Evolutionary conservation across 495 filamentous ascomycete species (phyloP).

Genomic region (Friedmanniomyces endolithicus): DNA sequence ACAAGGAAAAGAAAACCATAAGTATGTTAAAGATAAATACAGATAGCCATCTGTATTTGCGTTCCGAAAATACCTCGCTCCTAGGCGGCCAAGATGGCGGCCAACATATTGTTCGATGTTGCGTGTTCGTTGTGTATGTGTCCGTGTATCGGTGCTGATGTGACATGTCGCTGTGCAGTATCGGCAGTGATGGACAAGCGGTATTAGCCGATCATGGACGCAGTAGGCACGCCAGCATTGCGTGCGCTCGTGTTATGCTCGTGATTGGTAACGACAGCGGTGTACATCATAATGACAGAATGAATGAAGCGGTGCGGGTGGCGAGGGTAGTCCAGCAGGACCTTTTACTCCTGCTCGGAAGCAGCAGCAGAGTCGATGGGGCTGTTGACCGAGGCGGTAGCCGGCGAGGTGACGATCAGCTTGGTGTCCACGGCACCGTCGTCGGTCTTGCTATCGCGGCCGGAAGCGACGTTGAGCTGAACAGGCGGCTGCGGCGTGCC

Average conservation of each 20-base stretch:
- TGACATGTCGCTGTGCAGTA: neutral
- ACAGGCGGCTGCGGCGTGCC: slow-evolving; percentile 1
- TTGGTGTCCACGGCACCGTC: slow-evolving; percentile 7
- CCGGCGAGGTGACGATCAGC: slow-evolving; percentile 2
- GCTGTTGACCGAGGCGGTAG: slow-evolving; percentile 10
- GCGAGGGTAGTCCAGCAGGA: neutral
- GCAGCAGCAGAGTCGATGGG: slow-evolving; percentile 16
- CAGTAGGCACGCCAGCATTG: neutral
- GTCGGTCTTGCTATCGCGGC: neutral
- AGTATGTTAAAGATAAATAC: slow-evolving; percentile 11
- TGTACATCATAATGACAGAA: neutral
- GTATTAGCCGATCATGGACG: neutral
- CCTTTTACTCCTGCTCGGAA: slow-evolving; percentile 3
- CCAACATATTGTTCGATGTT: neutral
- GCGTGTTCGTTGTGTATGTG: neutral
- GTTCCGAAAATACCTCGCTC: neutral
- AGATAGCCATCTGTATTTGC: slow-evolving; percentile 14
- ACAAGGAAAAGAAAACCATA: slow-evolving; percentile 5
- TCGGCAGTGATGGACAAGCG: slow-evolving; percentile 1
- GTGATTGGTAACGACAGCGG: neutral
- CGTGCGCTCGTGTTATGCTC: neutral
- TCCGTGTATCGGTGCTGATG: neutral
- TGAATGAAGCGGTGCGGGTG: neutral
- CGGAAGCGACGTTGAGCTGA: slow-evolving; percentile 3
- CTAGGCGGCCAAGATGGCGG: slow-evolving; percentile 3